phyloP scores from a whole-genome alignment of 208 protist species.

The Acanthamoeba culbertsoni region DNA sequence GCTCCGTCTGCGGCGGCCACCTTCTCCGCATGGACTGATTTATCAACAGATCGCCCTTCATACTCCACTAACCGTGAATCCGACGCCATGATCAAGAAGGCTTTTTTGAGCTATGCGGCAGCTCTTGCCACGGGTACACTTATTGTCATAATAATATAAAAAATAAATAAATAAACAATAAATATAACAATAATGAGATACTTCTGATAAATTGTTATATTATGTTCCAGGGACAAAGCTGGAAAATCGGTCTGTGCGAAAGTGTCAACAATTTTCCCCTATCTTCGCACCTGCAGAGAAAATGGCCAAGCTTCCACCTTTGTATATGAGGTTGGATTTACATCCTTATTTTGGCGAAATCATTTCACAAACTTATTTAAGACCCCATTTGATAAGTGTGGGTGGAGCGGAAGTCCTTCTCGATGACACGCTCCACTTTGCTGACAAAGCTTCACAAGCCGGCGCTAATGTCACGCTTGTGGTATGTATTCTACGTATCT shows the following conservation, averaged over 20 bases:
- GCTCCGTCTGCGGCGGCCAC: not conserved
- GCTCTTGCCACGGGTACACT: not conserved
- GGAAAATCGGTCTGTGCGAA: not conserved
- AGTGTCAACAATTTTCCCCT: not conserved
- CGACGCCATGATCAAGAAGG: not conserved
- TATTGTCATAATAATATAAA: not conserved
- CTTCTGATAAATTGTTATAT: not conserved
- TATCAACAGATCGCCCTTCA: not conserved
- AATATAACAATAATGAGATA: not conserved
- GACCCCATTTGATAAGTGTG: not conserved
- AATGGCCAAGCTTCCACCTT: not conserved
- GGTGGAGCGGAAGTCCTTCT: not conserved
- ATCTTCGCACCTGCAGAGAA: not conserved
- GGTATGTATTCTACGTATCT: slow-evolving; percentile 36
- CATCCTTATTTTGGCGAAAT: not conserved
- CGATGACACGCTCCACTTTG: slow-evolving; percentile 34
- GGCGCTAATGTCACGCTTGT: slow-evolving; percentile 1
- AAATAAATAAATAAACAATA: not conserved
- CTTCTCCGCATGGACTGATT: slow-evolving; percentile 17
- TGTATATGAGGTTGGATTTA: slow-evolving; percentile 18
- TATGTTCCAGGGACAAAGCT: not conserved
- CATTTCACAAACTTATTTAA: not conserved
- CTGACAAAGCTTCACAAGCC: not conserved
- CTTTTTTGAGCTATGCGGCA: not conserved
- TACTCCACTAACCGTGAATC: not conserved